Percentiles rank a stretch among this genome's conserved stretches.
phyloP scores from a whole-genome alignment of 805 yeast species.

The Spathaspora girioi region DNA sequence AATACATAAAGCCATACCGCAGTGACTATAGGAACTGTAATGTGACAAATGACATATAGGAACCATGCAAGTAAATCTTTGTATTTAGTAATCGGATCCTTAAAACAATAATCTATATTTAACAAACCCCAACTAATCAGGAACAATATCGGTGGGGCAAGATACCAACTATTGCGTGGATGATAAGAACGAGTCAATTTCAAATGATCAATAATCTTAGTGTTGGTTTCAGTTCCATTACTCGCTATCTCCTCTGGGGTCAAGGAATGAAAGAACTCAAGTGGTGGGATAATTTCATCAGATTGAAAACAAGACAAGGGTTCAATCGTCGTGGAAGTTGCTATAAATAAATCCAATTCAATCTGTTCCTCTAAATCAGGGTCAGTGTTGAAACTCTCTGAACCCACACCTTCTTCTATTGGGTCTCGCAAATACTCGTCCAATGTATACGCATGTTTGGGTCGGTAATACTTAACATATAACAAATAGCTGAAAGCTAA shows the following conservation, averaged over 20 bases:
- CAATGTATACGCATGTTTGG: not conserved
- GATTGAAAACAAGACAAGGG: not conserved
- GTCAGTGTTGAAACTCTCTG: not conserved
- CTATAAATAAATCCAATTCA: not conserved
- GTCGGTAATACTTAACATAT: constrained; percentile 1
- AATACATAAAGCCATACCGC: constrained; percentile 62
- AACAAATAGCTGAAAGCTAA: not conserved
- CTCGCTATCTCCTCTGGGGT: not conserved
- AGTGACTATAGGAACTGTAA: constrained; percentile 58
- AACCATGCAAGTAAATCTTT: constrained; percentile 60
- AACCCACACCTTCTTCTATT: not conserved
- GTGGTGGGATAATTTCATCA: not conserved
- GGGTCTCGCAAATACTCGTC: not conserved
- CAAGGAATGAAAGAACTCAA: not conserved
- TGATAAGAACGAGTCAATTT: not conserved
- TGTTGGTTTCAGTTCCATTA: not conserved
- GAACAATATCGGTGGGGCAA: constrained; percentile 49
- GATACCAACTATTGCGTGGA: constrained; percentile 38
- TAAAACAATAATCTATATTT: constrained; percentile 42
- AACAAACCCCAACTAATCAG: constrained; percentile 46
- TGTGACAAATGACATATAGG: constrained; percentile 60
- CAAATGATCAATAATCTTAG: not conserved
- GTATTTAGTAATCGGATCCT: constrained; percentile 39
- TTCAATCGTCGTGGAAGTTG: not conserved
- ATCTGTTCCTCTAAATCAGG: not conserved